Base-by-base conservation (phyloP, 768 basidiomycete species). In the Naganishia onofrii region DNA sequence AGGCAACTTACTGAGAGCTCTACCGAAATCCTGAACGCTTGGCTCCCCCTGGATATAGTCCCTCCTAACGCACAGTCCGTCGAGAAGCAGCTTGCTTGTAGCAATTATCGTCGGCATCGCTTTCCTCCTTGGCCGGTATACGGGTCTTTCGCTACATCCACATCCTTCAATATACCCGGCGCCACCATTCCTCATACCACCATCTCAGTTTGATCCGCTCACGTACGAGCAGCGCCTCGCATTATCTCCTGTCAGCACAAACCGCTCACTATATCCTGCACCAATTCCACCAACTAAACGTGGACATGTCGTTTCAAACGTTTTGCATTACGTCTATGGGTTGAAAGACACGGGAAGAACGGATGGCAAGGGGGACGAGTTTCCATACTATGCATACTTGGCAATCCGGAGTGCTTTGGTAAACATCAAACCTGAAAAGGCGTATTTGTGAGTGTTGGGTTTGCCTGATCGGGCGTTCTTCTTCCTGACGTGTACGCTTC, bases 301-400 rank as follows among this genome's bases (percentile, higher is more conserved):
- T 8, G 74, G 71, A 3, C 78, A 76, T 72, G 58, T 74, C 10
- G 78, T 81, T 0, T 80, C 81, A 2, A 78, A 82, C 55, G 64
- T 75, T 13, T 71, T 81, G 3, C 81, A 82, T 68, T 82, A 81
- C 70, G 77, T 82, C 3, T 82, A 78, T 71, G 80, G 80, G 3
- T 67, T 81, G 51, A 82, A 81, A 70, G 73, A 76, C 26, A 66
- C 54, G 8, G 31, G 15, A 0, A 31, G 31, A 23, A 53, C 51
- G 32, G 68, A 54, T 19, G 57, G 51, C 38, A 54, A 69, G 46
- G 77, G 73, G 15, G 78, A 79, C 57, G 76, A 80, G 58, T 73
- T 82, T 51, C 80, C 80, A 12, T 82, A 82, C 70, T 82, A 79
- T 73, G 78, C 80, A 28, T 82, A 82, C 73, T 69, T 82, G 57